Conservation (phyloP, 2,329 filamentous ascomycete genomes). For the Fusarium sp. region DNA sequence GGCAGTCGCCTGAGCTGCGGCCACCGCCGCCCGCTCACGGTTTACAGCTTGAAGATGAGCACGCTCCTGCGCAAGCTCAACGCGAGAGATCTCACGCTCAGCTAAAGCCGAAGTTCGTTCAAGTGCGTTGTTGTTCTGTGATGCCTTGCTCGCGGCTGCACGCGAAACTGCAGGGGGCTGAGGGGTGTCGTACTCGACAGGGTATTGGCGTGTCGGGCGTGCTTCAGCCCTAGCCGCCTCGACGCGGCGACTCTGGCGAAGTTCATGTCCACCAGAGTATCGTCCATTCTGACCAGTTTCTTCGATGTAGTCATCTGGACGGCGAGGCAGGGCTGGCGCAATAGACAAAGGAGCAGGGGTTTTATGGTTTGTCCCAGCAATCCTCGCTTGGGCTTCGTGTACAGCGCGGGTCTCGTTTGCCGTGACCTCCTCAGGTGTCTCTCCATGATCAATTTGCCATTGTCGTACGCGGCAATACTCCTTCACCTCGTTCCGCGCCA, state of each 20-base stretch:
- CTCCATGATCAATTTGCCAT: slow-evolving; percentile 67
- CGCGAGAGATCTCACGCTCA: slow-evolving; percentile 64
- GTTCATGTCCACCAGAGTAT: slow-evolving; percentile 54
- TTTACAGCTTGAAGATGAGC: slow-evolving; percentile 62
- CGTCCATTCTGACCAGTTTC: slow-evolving; percentile 33
- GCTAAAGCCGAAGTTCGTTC: slow-evolving; percentile 65
- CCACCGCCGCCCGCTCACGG: slow-evolving; percentile 55
- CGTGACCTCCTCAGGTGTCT: slow-evolving; percentile 61
- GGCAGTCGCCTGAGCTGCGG: slow-evolving; percentile 51
- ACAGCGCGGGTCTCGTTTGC: slow-evolving; percentile 67
- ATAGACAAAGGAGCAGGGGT: slow-evolving; percentile 44
- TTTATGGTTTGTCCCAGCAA: slow-evolving; percentile 51
- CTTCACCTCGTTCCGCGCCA: slow-evolving; percentile 70
- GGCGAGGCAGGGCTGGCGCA: slow-evolving; percentile 42
- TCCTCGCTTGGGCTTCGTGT: slow-evolving; percentile 62
- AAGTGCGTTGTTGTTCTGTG: slow-evolving; percentile 51
- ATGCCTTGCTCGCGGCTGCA: slow-evolving; percentile 29
- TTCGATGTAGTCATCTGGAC: slow-evolving; percentile 38
- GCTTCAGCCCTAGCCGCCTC: slow-evolving; percentile 47
- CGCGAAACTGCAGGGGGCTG: slow-evolving; percentile 41
- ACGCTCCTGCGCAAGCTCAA: slow-evolving; percentile 65
- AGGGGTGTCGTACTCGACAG: slow-evolving; percentile 40
- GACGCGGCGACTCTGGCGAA: slow-evolving; percentile 60
- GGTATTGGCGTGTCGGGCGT: slow-evolving; percentile 49
- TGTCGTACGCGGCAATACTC: slow-evolving; percentile 74